These are phyloP conservation scores for Fusarium coicis DNA, from an alignment of 2,329 filamentous ascomycete genomes.

Conservation along the genomic window DNA sequence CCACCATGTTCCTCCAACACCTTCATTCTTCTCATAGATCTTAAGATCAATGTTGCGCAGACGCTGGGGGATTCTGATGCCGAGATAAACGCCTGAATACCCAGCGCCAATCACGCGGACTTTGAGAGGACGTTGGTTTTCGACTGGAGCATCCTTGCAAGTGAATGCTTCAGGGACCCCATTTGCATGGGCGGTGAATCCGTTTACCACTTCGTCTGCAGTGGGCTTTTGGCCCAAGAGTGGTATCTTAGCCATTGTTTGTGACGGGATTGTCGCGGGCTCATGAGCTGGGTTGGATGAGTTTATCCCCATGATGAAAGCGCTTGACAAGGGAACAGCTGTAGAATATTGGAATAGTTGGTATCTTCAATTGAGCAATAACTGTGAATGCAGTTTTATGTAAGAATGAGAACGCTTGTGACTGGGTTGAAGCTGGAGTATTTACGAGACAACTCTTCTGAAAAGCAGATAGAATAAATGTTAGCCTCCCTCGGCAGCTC, in stretches of 20 bases:
- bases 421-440: not conserved
- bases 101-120: not conserved
- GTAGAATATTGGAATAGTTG: rapidly evolving
- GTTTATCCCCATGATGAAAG: not conserved
- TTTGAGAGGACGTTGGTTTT: not conserved
- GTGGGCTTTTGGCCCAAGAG: not conserved
- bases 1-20: not conserved
- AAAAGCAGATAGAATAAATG: not conserved
- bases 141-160: not conserved
- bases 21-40: not conserved
- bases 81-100: not conserved
- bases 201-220: no score
- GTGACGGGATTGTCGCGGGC: rapidly evolving
- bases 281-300: not conserved
- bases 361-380: rapidly evolving
- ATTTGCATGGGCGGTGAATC: not conserved
- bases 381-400: not conserved
- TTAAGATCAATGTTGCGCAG: not conserved
- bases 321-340: rapidly evolving
- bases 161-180: not conserved
- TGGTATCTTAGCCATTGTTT: rapidly evolving
- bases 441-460: not conserved
- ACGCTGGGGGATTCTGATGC: not conserved
- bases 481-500: not conserved
- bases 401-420: rapidly evolving